These are phyloP conservation scores for Suhomyces atakaporum DNA, from an alignment of 1,139 yeast genomes.

Conservation along the genomic window DNA sequence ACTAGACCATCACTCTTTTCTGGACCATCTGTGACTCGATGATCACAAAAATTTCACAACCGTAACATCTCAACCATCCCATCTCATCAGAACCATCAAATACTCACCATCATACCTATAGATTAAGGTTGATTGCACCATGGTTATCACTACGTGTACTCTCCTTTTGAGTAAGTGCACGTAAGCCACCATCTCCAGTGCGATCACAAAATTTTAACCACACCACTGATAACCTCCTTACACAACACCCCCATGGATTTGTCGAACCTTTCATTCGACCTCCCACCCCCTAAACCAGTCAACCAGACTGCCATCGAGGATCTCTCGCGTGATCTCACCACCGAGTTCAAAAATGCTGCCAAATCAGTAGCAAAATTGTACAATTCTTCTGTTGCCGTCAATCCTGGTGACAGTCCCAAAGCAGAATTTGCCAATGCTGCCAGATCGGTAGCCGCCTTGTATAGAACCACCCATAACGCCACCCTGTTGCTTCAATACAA, in stretches of 20 bases:
- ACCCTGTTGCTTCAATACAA: slow-evolving; percentile 44
- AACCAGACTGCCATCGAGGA: slow-evolving; percentile 45
- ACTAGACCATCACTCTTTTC: too few species aligned
- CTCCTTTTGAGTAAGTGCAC: not conserved
- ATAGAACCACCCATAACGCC: slow-evolving; percentile 52
- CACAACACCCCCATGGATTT: slow-evolving; percentile 47
- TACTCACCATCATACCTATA: slow-evolving; percentile 71
- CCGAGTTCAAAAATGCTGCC: slow-evolving; percentile 49
- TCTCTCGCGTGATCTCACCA: slow-evolving; percentile 43
- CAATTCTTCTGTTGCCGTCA: slow-evolving; percentile 27
- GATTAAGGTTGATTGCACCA: slow-evolving; percentile 74
- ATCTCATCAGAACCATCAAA: too few species aligned
- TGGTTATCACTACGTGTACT: slow-evolving; percentile 19
- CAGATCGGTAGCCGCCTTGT: slow-evolving; percentile 62
- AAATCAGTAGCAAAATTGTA: slow-evolving; percentile 47
- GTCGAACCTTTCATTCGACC: slow-evolving; percentile 51
- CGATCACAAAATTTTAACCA: slow-evolving; percentile 4
- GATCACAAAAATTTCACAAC: too few species aligned
- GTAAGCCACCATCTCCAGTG: slow-evolving; percentile 8
- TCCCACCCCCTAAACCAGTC: slow-evolving; percentile 52
- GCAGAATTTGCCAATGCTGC: slow-evolving; percentile 65
- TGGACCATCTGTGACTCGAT: too few species aligned
- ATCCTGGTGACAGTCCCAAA: slow-evolving; percentile 23
- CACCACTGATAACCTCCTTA: not conserved
- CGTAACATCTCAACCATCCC: too few species aligned